These are phyloP conservation scores for Candida cerambycidarum DNA, from an alignment of 805 yeast species.

Conservation along the genomic window DNA sequence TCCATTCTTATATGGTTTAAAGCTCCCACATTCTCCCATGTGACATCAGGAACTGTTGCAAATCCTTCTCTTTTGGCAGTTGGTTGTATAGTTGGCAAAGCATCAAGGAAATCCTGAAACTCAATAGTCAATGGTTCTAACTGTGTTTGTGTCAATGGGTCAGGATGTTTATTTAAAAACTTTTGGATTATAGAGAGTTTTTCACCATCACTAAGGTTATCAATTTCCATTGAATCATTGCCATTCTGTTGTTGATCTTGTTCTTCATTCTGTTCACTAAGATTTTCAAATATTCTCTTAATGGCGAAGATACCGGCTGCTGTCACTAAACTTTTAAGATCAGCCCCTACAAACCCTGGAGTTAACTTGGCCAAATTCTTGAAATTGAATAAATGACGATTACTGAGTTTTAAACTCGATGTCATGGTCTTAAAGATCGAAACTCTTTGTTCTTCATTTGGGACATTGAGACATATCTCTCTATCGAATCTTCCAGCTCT, in stretches of 20 bases:
- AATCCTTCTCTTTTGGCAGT: conserved; percentile 98
- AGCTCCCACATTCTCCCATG: conserved; percentile 96
- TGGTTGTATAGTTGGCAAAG: conserved; percentile 92
- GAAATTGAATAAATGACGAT: conserved; percentile 66
- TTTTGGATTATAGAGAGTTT: conserved; percentile 64
- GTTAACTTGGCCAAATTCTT: conserved; percentile 80
- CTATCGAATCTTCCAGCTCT: conserved; percentile 97
- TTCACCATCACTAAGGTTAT: conserved; percentile 33
- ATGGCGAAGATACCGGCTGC: conserved; percentile 96
- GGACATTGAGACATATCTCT: conserved; percentile 93
- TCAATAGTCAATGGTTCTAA: conserved; percentile 73
- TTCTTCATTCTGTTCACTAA: conserved; percentile 43
- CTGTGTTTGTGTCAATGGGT: conserved; percentile 74
- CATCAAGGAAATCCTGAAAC: conserved; percentile 76
- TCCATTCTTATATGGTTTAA: conserved; percentile 77
- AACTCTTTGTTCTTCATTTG: conserved; percentile 78
- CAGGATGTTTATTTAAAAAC: conserved; percentile 73
- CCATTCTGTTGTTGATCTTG: conserved; percentile 3
- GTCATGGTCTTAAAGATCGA: conserved; percentile 78
- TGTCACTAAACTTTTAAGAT: conserved; percentile 86
- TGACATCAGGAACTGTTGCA: conserved; percentile 96
- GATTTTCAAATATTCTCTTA: conserved; percentile 76
- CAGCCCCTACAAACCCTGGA: conserved; percentile 98
- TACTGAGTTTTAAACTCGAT: conserved; percentile 54
- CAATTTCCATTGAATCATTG: conserved; percentile 35